Conservation (phyloP, 768 basidiomycete species). For the Vararia minispora region DNA sequence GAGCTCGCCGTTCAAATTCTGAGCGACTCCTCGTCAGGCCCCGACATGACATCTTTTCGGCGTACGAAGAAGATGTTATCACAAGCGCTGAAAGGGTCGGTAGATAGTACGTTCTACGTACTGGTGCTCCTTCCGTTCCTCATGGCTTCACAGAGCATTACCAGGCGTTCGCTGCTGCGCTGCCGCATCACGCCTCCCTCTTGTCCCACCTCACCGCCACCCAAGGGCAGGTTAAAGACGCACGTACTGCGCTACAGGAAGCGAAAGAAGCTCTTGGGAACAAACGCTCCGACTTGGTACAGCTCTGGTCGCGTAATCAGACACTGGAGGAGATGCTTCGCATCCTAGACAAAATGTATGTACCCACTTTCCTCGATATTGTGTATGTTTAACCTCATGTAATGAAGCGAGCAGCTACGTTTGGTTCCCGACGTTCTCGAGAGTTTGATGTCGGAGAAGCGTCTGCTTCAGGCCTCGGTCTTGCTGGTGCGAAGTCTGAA, state of each 20-base stretch:
- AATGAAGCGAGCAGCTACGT: constrained; percentile 73
- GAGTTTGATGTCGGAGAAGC: constrained; percentile 91
- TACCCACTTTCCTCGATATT: constrained; percentile 8
- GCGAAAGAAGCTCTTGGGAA: constrained; percentile 69
- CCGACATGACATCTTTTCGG: constrained; percentile 68
- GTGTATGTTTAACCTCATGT: constrained; percentile 12
- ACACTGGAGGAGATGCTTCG: constrained; percentile 93
- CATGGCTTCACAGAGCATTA: constrained; percentile 60
- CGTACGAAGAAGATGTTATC: constrained; percentile 69
- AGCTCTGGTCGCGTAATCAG: constrained; percentile 82
- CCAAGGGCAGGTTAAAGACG: constrained; percentile 62
- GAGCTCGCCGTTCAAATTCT: constrained; percentile 86
- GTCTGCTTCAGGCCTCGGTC: constrained; percentile 78
- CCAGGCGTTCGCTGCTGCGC: constrained; percentile 87
- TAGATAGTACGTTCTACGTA: constrained; percentile 54
- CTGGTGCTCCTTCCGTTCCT: neutral
- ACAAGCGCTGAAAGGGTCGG: constrained; percentile 73
- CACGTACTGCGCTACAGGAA: constrained; percentile 63
- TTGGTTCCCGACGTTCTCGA: constrained; percentile 87
- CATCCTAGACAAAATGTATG: constrained; percentile 90
- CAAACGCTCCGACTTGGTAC: constrained; percentile 82
- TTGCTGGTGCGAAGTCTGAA: constrained; percentile 83
- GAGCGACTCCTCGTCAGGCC: constrained; percentile 61
- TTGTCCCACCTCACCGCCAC: constrained; percentile 59
- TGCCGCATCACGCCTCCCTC: constrained; percentile 82